Percentiles rank a stretch among this genome's conserved stretches.
These are phyloP conservation scores for Phytopythium delawarense DNA, from an alignment of 352 stramenopile species.

Conservation along the genomic window DNA sequence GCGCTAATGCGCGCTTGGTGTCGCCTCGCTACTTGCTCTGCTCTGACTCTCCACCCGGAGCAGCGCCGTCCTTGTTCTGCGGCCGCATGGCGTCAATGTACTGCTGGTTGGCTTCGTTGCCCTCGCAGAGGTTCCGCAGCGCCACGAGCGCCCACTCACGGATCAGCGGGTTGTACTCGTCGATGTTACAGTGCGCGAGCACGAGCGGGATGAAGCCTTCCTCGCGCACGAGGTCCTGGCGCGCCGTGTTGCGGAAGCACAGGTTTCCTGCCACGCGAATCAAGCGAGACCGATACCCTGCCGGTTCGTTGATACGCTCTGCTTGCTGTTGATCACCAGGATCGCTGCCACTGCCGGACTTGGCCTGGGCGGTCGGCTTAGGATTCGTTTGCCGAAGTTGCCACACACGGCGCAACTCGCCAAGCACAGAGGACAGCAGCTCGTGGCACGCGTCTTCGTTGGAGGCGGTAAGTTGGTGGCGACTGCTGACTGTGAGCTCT, in stretches of 20 bases:
- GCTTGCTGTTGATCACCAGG: background rate
- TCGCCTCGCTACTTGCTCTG: background rate
- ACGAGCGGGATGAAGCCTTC: slow-evolving; percentile 72
- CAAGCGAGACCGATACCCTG: slow-evolving; percentile 69
- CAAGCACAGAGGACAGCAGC: slow-evolving; percentile 40
- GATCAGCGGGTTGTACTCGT: slow-evolving; percentile 83
- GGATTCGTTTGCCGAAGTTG: slow-evolving; percentile 30
- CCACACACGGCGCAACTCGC: slow-evolving; percentile 64
- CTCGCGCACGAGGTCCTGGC: slow-evolving; percentile 80
- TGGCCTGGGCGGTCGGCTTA: slow-evolving; percentile 4
- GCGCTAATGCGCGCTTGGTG: background rate
- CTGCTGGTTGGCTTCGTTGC: slow-evolving; percentile 67
- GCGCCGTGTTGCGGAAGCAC: slow-evolving; percentile 53
- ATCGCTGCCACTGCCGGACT: slow-evolving; percentile 6
- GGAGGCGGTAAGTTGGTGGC: slow-evolving; percentile 4
- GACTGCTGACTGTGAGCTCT: slow-evolving; percentile 35
- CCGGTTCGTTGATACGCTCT: slow-evolving; percentile 25
- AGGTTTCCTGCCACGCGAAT: slow-evolving; percentile 85
- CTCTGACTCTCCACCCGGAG: slow-evolving; percentile 22
- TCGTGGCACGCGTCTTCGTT: slow-evolving; percentile 10
- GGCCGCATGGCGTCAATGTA: slow-evolving; percentile 64
- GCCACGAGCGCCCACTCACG: slow-evolving; percentile 89
- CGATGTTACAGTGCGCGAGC: slow-evolving; percentile 89
- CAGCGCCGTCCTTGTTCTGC: slow-evolving; percentile 37
- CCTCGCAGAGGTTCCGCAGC: slow-evolving; percentile 86